Evolutionary conservation across 305 asterid genomes (phyloP).

Genomic region (Solanum aculeatissimum): DNA sequence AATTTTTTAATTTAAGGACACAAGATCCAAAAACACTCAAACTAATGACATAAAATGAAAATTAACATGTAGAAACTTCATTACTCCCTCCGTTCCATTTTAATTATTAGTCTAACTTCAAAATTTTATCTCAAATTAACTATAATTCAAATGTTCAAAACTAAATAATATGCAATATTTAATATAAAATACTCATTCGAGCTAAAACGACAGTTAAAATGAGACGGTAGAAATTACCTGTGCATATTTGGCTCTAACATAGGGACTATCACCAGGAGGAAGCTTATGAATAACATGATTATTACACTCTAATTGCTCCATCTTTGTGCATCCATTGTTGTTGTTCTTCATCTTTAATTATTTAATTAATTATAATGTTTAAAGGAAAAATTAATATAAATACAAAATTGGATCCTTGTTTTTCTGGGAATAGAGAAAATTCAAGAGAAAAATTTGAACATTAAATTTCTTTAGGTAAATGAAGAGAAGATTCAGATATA

Average conservation of each 20-base stretch:
- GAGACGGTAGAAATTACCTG: background rate
- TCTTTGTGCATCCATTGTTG: background rate
- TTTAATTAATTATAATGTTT: background rate
- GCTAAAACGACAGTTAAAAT: background rate
- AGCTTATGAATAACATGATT: conserved; percentile 2
- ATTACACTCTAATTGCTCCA: background rate
- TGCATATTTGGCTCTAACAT: conserved; percentile 6
- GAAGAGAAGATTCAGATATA: background rate
- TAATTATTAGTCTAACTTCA: background rate
- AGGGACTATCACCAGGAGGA: conserved; percentile 8
- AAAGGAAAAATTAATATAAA: background rate
- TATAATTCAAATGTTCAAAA: background rate
- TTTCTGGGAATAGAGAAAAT: background rate
- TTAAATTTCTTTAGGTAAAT: background rate
- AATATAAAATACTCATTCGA: too few species aligned
- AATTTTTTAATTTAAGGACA: background rate
- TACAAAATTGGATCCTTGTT: background rate
- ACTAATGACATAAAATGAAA: background rate
- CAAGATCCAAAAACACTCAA: background rate
- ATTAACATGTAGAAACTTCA: too few species aligned
- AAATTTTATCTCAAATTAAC: background rate
- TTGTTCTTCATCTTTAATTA: background rate
- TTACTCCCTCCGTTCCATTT: background rate
- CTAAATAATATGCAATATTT: background rate
- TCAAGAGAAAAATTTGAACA: background rate